Conservation (phyloP, 345 rosid genomes). For the Pugionium cornutum region DNA sequence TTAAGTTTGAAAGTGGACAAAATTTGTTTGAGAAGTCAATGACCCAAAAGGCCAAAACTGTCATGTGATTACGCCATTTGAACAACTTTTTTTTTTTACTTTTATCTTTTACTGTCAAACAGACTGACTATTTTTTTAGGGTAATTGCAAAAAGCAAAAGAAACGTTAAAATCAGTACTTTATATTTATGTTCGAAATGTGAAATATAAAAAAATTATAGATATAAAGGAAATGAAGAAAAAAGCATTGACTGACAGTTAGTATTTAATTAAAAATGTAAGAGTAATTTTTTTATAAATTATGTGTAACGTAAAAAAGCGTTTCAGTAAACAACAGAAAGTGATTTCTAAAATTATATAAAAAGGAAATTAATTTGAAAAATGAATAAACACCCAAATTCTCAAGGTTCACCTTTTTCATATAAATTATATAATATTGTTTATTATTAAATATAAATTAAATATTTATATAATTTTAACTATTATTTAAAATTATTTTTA, state of each 20-base stretch:
- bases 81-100: slow-evolving; percentile 20
- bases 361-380: background rate
- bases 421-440: no score
- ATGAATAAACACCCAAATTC: no score
- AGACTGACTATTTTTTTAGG: slow-evolving; percentile 6
- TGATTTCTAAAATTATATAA: background rate
- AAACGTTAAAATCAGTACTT: background rate
- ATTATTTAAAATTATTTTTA: no score
- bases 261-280: background rate
- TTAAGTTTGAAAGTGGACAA: no score
- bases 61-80: slow-evolving; percentile 37
- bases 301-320: slow-evolving; percentile 28
- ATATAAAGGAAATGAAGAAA: slow-evolving; percentile 17
- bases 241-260: slow-evolving; percentile 23
- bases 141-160: background rate
- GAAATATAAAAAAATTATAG: slow-evolving; percentile 13
- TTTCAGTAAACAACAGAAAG: slow-evolving; percentile 17
- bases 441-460: no score
- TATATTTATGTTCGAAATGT: background rate
- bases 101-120: slow-evolving; percentile 30
- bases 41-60: slow-evolving; percentile 36
- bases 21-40: slow-evolving; percentile 36
- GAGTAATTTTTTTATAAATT: background rate
- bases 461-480: no score
- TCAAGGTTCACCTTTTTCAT: no score